A percentile compares a stretch with the other conserved stretches of the same genome.
These are phyloP conservation scores for Bryum argenteum DNA, from an alignment of 225 moss, liverwort and hornwort genomes.

Conservation along the genomic window DNA sequence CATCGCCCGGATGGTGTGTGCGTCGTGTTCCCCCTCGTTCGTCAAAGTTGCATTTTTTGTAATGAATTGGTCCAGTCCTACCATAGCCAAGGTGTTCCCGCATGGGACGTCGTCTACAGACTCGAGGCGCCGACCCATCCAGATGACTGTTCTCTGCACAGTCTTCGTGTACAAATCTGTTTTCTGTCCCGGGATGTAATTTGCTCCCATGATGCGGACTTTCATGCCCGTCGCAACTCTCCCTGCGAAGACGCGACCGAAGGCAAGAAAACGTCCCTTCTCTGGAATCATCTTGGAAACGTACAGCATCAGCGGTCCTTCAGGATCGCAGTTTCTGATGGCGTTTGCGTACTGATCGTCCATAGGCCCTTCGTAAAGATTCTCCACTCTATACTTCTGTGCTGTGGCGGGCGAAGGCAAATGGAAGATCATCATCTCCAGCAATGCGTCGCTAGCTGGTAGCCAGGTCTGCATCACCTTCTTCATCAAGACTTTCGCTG, in stretches of 20 bases:
- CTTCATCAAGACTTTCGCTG: conserved; percentile 43
- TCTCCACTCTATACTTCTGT: conserved; percentile 50
- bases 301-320: conserved; percentile 54
- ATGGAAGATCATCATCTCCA: conserved; percentile 58
- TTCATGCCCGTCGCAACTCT: conserved; percentile 44
- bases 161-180: conserved; percentile 41
- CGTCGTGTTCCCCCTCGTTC: conserved; percentile 40
- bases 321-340: conserved; percentile 51
- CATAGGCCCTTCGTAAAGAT: conserved; percentile 52
- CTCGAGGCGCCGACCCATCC: conserved; percentile 44
- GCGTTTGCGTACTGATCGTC: conserved; percentile 50
- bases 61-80: conserved; percentile 48
- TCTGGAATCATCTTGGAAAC: conserved; percentile 62
- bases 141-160: conserved; percentile 42
- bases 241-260: conserved; percentile 52
- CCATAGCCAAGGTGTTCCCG: conserved; percentile 55
- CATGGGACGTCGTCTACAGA: conserved; percentile 51
- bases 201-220: conserved; percentile 51
- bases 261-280: conserved; percentile 49
- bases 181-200: conserved; percentile 38
- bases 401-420: conserved; percentile 47
- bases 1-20: conserved; percentile 53
- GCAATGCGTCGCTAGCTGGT: conserved; percentile 41
- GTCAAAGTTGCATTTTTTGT: conserved; percentile 51
- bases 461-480: conserved; percentile 49